These are phyloP conservation scores for Trichoderma koningiopsis DNA, from an alignment of 2,329 filamentous ascomycete genomes.

Conservation along the genomic window DNA sequence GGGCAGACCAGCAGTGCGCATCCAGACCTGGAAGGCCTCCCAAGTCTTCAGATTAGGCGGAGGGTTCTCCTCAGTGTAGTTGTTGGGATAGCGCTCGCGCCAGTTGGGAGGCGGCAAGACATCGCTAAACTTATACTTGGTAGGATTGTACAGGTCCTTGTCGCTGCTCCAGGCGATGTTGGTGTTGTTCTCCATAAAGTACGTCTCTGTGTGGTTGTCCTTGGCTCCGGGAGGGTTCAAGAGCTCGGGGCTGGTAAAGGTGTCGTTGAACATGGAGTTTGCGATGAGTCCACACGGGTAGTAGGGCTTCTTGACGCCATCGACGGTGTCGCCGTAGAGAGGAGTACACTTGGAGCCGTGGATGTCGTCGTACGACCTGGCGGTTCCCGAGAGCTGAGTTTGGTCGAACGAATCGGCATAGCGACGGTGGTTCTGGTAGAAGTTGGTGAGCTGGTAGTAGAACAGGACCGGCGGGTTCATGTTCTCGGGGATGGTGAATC, in stretches of 20 bases:
- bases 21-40: constrained; percentile 96
- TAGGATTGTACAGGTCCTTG: constrained; percentile 72
- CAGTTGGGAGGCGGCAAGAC: constrained; percentile 88
- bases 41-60: constrained; percentile 74
- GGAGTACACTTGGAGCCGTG: constrained; percentile 73
- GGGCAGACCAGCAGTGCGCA: constrained; percentile 92
- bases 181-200: constrained; percentile 72
- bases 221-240: constrained; percentile 50
- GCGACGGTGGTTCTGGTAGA: constrained; percentile 97
- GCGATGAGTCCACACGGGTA: constrained; percentile 96
- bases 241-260: constrained; percentile 67
- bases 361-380: constrained; percentile 62
- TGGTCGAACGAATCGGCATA: constrained; percentile 90
- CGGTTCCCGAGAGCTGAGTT: constrained; percentile 75
- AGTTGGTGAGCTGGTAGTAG: constrained; percentile 96
- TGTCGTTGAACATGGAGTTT: constrained; percentile 97
- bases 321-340: constrained; percentile 54
- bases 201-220: constrained; percentile 51
- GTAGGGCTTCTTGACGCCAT: constrained; percentile 65
- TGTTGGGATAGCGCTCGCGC: constrained; percentile 67
- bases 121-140: constrained; percentile 64
- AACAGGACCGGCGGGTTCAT: constrained; percentile 83
- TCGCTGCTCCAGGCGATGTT: constrained; percentile 89
- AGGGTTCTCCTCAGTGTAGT: constrained; percentile 65
- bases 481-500: constrained; percentile 77